Conservation (phyloP, 2,329 filamentous ascomycete species). For the Dactylella cylindrospora region DNA sequence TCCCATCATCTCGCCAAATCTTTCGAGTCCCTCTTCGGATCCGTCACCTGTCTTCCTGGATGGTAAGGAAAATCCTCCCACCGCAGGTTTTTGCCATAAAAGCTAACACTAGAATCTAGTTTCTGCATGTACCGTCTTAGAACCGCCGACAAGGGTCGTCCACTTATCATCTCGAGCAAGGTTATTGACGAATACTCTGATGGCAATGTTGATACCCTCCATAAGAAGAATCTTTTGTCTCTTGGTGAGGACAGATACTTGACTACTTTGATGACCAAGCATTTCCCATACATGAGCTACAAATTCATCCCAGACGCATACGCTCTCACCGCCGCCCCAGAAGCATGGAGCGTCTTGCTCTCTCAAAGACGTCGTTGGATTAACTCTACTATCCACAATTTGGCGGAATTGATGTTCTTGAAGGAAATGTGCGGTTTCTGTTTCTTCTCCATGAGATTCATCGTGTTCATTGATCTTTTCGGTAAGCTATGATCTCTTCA, state of each 20-base stretch:
- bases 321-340: conserved; percentile 88
- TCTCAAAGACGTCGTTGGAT: conserved; percentile 99
- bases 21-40: conserved; percentile 96
- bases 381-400: conserved; percentile 96
- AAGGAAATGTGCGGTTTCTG: conserved; percentile 98
- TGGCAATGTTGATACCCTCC: conserved; percentile 86
- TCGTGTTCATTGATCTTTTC: conserved; percentile 90
- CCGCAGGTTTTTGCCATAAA: neutral
- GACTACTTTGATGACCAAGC: conserved; percentile 96
- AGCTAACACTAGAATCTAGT: conserved; percentile 60
- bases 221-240: conserved; percentile 89
- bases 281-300: conserved; percentile 93
- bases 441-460: conserved; percentile 96
- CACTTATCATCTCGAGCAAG: conserved; percentile 86
- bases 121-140: conserved; percentile 98
- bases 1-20: conserved; percentile 96
- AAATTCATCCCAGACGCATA: conserved; percentile 94
- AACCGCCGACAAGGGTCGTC: conserved; percentile 89
- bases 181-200: conserved; percentile 87
- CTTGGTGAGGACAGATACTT: conserved; percentile 96
- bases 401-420: conserved; percentile 84
- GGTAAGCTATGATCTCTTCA: conserved; percentile 54
- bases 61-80: conserved; percentile 67
- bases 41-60: conserved; percentile 96
- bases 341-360: conserved; percentile 88